Evolutionary conservation across 2,329 filamentous ascomycete species (phyloP).

Genomic region (Colletotrichum somersetense): DNA sequence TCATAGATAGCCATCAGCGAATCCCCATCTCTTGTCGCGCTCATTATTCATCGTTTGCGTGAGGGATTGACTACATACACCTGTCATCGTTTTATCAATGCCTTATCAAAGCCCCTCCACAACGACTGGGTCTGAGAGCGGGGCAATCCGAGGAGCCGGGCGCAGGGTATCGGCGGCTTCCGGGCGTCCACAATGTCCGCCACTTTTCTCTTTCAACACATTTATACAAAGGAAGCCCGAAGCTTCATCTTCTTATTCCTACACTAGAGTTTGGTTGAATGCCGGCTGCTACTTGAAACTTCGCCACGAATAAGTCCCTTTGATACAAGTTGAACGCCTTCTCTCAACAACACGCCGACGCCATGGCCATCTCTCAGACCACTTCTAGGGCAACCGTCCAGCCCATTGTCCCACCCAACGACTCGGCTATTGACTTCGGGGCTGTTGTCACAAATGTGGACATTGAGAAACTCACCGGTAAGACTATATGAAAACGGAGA

Average conservation of each 20-base stretch:
- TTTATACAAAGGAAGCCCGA: neutral
- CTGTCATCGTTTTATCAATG: constrained; percentile 17
- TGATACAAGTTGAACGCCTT: neutral
- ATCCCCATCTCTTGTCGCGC: neutral
- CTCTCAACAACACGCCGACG: neutral
- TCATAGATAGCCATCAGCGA: constrained; percentile 1
- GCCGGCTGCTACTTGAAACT: neutral
- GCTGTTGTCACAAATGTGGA: constrained; percentile 69
- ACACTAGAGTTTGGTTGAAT: neutral
- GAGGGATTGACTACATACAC: neutral
- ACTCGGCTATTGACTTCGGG: constrained; percentile 68
- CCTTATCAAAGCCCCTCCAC: constrained; percentile 15
- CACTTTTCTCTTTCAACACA: neutral
- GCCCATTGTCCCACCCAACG: constrained; percentile 53
- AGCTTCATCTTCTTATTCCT: fast-evolving
- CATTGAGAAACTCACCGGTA: constrained; percentile 73
- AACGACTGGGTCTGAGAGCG: constrained; percentile 10
- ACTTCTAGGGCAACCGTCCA: constrained; percentile 47
- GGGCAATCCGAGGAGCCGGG: constrained; percentile 27
- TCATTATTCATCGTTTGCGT: neutral
- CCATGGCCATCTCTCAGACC: constrained; percentile 19
- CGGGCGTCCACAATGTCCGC: constrained; percentile 20
- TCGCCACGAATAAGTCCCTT: neutral
- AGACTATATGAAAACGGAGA: constrained; percentile 46
- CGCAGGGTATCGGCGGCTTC: constrained; percentile 36